A percentile compares a stretch with the other conserved stretches of the same genome.
These are phyloP conservation scores for Coemansia sp. DNA, from an alignment of 192 early-diverging fungal species.

Conservation along the genomic window DNA sequence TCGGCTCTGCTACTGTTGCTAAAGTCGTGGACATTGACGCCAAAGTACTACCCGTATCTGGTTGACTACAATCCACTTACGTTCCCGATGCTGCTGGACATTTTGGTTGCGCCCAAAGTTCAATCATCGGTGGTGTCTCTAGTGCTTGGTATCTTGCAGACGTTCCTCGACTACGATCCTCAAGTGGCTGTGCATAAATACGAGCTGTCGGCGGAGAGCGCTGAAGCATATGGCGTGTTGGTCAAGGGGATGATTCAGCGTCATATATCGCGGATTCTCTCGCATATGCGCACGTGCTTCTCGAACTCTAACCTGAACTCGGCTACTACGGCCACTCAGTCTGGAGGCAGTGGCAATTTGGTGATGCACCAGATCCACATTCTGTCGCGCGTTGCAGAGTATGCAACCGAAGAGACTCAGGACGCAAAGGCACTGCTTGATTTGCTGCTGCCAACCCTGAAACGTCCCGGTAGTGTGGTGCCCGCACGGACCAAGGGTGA, in stretches of 20 bases:
- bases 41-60: conserved; percentile 67
- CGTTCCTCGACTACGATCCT: conserved; percentile 56
- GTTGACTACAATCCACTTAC: conserved; percentile 62
- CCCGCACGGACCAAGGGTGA: conserved; percentile 81
- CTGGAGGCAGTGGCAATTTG: conserved; percentile 9
- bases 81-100: conserved; percentile 67
- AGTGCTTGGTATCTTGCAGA: conserved; percentile 75
- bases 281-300: conserved; percentile 51
- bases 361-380: conserved; percentile 75
- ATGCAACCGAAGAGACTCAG: conserved; percentile 65
- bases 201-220: conserved; percentile 25
- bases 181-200: conserved; percentile 51
- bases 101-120: conserved; percentile 80
- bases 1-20: conserved; percentile 79
- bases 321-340: background rate
- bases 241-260: conserved; percentile 17
- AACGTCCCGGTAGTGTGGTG: conserved; percentile 65
- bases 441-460: conserved; percentile 81
- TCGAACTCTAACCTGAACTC: background rate
- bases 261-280: conserved; percentile 40
- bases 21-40: conserved; percentile 69
- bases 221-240: conserved; percentile 16
- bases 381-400: conserved; percentile 72
- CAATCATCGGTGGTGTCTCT: conserved; percentile 67
- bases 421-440: conserved; percentile 70